Base-by-base conservation (phyloP, 768 basidiomycete species). In the Stropharia rugosoannulata region DNA sequence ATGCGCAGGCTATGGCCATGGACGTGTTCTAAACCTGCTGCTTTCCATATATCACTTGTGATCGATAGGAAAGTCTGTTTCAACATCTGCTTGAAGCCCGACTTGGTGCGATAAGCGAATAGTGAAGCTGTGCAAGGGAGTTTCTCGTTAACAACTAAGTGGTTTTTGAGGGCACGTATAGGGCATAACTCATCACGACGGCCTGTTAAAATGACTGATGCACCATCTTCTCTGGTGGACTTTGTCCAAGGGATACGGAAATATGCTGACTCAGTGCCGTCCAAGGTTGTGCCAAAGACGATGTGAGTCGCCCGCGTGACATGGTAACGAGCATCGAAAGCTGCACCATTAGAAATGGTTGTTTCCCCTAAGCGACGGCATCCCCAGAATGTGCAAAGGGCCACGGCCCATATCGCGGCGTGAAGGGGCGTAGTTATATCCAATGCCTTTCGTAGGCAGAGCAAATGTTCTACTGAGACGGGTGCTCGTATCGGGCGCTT, bases 361-460 rank as follows among this genome's bases (percentile, higher is more conserved):
- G 58, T 60, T 53, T 76, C 71, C 0, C 75, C 68, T 0, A 78
- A 60, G 4, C 62, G 50, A 0, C 64, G 51, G 22, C 66, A 69
- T 16, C 75, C 67, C 64, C 68, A 78, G 58, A 78, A 79, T 1
- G 74, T 64, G 0, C 57, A 27, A 0, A 53, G 32, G 0, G 76
- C 75, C 2, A 66, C 42, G 0, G 75, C 75, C 65, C 66, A 76
- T 10, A 75, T 41, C 0, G 74, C 73, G 5, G 70, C 70, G 48
- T 75, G 62, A 9, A 68, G 62, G 0, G 73, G 55, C 19, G 62
- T 45, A 0, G 57, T 19, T 0, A 73, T 47, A 38, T 71, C 57
- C 0, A 80, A 62, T 7, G 18, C 11, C 0, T 43, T 9, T 0
- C 29, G 43, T 0, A 79, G 65, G 0, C 58, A 52, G 8, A 35